phyloP scores from a whole-genome alignment of 2,329 filamentous ascomycete genomes.

The Karstenula rhodostoma region DNA sequence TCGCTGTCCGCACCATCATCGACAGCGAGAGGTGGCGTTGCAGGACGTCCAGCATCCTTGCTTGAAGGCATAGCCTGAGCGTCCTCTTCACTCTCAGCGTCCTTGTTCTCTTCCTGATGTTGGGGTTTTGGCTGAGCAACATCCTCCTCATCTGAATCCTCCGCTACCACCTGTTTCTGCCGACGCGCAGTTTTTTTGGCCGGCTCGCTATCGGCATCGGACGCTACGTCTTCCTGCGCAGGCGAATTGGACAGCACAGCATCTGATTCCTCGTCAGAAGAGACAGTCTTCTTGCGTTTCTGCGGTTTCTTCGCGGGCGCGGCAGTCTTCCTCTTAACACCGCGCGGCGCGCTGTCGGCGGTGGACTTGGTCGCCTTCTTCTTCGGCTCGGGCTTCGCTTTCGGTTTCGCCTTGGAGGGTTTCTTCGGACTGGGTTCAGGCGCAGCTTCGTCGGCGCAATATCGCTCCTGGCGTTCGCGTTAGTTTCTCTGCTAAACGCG shows the following conservation, averaged over 20 bases:
- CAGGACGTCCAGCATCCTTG: conserved; percentile 19
- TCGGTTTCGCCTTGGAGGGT: conserved; percentile 27
- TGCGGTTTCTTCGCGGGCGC: conserved; percentile 38
- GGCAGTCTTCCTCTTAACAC: conserved; percentile 43
- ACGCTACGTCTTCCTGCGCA: conserved; percentile 23
- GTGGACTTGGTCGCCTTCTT: conserved; percentile 32
- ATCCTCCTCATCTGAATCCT: conserved; percentile 42
- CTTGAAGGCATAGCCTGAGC: no score
- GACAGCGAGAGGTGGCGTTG: conserved; percentile 20
- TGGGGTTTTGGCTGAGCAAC: conserved; percentile 19
- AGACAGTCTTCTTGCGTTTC: conserved; percentile 41
- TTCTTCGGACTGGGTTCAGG: conserved; percentile 31
- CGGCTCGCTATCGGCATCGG: conserved; percentile 38
- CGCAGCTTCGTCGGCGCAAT: conserved; percentile 36
- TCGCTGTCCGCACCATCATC: conserved; percentile 64
- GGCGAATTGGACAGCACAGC: conserved; percentile 27
- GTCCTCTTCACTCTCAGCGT: conserved; percentile 29
- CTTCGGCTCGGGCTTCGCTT: conserved; percentile 27
- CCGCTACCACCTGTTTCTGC: conserved; percentile 35
- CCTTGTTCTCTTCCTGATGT: conserved; percentile 22
- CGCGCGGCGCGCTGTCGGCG: conserved; percentile 22
- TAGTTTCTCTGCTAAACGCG: neutral
- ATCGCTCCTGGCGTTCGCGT: conserved; percentile 32
- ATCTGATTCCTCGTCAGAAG: conserved; percentile 43
- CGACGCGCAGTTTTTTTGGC: conserved; percentile 35